Evolutionary conservation across 2,329 filamentous ascomycete genomes (phyloP), one percentile per base, ranked within the genome.

Genomic region (Colletotrichum theobromicola): DNA sequence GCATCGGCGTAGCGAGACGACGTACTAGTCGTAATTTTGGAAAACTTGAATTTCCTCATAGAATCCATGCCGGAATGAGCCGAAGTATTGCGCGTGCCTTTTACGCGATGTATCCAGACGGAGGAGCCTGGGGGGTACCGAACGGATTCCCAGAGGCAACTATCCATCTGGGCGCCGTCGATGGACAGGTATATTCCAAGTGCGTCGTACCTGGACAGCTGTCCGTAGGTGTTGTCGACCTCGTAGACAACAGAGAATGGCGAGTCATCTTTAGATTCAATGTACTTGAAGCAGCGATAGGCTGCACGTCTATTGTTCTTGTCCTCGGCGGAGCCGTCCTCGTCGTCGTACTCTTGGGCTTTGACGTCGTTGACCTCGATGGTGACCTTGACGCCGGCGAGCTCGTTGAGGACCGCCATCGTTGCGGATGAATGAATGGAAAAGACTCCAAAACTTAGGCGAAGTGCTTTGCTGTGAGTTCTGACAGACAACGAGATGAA

Each of bases 321-420:
- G 12, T 67, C 55, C 9, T 62, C 50, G 7, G 62, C 66, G 6
- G 32, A 16, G 37, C 64, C 70, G 12, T 78, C 77, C 24, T 67
- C 58, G 26, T 77, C 75, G 16, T 71, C 63, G 18, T 79, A 79
- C 35, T 81, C 80, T 24, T 61, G 46, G 3, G 78, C 75, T 1
- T 65, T 64, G 10, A 70, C n/a, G 9, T 75, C 76, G 26, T 78
- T 68, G 16, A 79, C 76, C n/a, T 63, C 74, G 32, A 81, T 57
- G 1, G 76, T 77, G 21, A 81, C 74, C 18, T 78, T 77, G 4
- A 81, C 12, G 4, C 77, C 79, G 0, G 74, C 76, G 2, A 81
- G n/a, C 7, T 73, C 75, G 15, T 74, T 21, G 26, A 80, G 70
- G 24, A 81, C 65, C 4, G 79, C 79, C 80, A 81, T 81, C 21